These are phyloP conservation scores for Apiospora malaysiana DNA, from an alignment of 2,329 filamentous ascomycete species.

Conservation along the genomic window DNA sequence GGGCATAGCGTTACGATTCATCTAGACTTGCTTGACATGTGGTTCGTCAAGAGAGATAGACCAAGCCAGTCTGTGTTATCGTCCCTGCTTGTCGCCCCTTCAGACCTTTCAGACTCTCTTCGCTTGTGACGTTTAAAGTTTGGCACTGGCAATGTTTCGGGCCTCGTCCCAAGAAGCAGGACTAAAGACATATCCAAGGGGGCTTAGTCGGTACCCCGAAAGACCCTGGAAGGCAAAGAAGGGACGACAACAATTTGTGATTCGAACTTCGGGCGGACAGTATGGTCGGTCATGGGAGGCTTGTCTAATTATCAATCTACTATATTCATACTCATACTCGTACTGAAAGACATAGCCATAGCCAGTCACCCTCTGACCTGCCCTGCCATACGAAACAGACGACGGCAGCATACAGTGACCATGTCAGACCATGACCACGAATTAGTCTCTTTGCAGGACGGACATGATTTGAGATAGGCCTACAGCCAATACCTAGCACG, in stretches of 20 bases:
- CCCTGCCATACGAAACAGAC: neutral
- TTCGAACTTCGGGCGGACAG: neutral
- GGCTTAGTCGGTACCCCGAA: neutral
- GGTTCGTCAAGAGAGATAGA: neutral
- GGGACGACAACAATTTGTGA: neutral
- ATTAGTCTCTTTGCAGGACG: neutral
- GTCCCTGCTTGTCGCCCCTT: neutral
- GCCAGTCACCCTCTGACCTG: neutral
- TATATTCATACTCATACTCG: neutral
- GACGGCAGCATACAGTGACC: neutral
- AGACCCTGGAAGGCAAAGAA: neutral
- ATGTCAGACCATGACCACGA: neutral
- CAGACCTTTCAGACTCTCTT: neutral
- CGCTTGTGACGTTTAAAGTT: conserved; percentile 11
- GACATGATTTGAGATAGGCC: neutral
- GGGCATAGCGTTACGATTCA: conserved; percentile 3
- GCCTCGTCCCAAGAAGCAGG: neutral
- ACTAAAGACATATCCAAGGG: neutral
- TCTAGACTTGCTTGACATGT: neutral
- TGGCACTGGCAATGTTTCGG: conserved; percentile 13
- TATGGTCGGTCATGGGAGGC: neutral
- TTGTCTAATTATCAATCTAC: neutral
- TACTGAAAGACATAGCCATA: neutral
- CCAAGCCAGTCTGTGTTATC: neutral
- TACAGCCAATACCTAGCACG: neutral